Evolutionary conservation across 352 stramenopile genomes (phyloP).

Genomic region (Elongisporangium prolatum): DNA sequence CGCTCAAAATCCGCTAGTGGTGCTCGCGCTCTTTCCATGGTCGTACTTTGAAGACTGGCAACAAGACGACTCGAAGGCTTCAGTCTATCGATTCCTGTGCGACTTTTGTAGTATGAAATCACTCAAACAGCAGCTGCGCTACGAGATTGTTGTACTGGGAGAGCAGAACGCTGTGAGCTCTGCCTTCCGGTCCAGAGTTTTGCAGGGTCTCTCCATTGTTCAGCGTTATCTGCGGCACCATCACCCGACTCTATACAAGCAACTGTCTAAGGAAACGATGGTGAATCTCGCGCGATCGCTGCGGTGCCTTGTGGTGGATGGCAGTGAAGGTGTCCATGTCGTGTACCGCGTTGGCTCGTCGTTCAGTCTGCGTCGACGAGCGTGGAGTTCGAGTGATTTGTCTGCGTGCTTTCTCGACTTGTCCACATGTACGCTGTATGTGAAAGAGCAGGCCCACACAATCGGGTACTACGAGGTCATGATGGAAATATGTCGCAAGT

Average conservation of each 20-base stretch:
- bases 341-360: conserved; percentile 39
- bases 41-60: conserved; percentile 30
- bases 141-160: conserved; percentile 48
- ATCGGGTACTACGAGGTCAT: conserved; percentile 41
- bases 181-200: conserved; percentile 19
- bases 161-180: conserved; percentile 19
- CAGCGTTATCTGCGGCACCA: conserved; percentile 57
- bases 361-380: conserved; percentile 27
- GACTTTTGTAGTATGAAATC: conserved; percentile 48
- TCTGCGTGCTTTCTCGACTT: conserved; percentile 48
- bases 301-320: conserved; percentile 34
- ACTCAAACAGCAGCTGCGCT: conserved; percentile 35
- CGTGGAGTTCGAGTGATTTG: conserved; percentile 10
- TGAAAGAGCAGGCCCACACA: conserved; percentile 25
- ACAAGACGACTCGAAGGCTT: not conserved
- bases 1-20: conserved; percentile 12
- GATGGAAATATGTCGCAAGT: conserved; percentile 51
- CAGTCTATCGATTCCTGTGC: conserved; percentile 28
- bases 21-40: conserved; percentile 57
- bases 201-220: conserved; percentile 24
- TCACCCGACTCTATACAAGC: conserved; percentile 32
- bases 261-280: conserved; percentile 30
- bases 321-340: conserved; percentile 38
- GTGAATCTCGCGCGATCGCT: conserved; percentile 19
- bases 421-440: conserved; percentile 24